These are phyloP conservation scores for Anthracocystis walkeri DNA, from an alignment of 1,284 basidiomycete genomes.

Conservation along the genomic window DNA sequence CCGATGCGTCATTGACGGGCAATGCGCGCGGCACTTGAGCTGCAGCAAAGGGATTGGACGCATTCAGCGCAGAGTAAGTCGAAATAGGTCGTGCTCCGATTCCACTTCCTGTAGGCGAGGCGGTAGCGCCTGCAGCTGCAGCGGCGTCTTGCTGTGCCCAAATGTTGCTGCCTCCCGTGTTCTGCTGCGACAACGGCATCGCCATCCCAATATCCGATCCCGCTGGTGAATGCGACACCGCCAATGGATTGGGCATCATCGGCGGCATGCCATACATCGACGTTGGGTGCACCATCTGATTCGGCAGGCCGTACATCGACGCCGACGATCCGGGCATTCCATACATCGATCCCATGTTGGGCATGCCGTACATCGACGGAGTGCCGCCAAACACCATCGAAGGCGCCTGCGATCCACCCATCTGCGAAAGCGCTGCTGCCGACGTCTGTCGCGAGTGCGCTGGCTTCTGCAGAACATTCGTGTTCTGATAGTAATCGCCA, in stretches of 20 bases:
- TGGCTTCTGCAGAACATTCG: constrained; percentile 58
- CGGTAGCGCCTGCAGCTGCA: constrained; percentile 7
- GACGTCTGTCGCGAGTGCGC: constrained; percentile 52
- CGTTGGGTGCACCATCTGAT: constrained; percentile 19
- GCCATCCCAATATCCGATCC: constrained; percentile 40
- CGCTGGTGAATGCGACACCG: constrained; percentile 26
- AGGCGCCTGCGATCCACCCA: constrained; percentile 37
- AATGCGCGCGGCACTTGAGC: constrained; percentile 25
- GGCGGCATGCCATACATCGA: constrained; percentile 61
- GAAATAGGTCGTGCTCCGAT: constrained; percentile 29
- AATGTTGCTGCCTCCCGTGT: constrained; percentile 45
- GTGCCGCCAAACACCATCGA: constrained; percentile 44
- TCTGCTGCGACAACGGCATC: constrained; percentile 57
- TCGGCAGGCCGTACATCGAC: constrained; percentile 62
- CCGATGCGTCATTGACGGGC: constrained; percentile 42
- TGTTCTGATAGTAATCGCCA: constrained; percentile 67
- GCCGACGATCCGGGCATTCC: constrained; percentile 48
- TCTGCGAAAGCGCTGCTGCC: constrained; percentile 40
- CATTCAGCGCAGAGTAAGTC: constrained; percentile 42
- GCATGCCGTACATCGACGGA: constrained; percentile 59
- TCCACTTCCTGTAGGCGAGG: neutral
- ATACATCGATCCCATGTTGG: constrained; percentile 56
- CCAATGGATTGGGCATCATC: constrained; percentile 39
- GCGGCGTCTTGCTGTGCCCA: constrained; percentile 27
- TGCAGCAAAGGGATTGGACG: constrained; percentile 52